Percentiles rank a stretch among this genome's conserved stretches.
These are phyloP conservation scores for Tympanopsis confertula DNA, from an alignment of 2,329 filamentous ascomycete genomes.

Conservation along the genomic window DNA sequence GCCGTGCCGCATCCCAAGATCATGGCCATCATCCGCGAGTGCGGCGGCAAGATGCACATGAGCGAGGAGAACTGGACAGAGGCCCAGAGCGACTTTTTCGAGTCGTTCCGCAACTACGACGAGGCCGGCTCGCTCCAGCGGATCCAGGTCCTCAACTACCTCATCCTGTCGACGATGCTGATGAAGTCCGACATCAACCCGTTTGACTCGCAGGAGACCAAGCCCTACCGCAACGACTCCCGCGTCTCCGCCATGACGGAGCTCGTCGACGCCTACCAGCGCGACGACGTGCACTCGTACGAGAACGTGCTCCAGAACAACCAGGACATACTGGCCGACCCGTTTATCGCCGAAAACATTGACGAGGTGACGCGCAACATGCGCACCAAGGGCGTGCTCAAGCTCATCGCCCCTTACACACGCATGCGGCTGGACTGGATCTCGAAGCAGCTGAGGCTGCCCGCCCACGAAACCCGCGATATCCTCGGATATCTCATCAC, in stretches of 20 bases:
- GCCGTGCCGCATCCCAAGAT: slow-evolving; percentile 97
- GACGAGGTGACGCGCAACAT: slow-evolving; percentile 97
- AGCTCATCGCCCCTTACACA: slow-evolving; percentile 88
- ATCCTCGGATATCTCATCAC: slow-evolving; percentile 89
- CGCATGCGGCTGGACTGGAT: slow-evolving; percentile 83
- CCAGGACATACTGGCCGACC: slow-evolving; percentile 77
- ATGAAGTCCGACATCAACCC: slow-evolving; percentile 98
- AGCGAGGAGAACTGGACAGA: slow-evolving; percentile 98
- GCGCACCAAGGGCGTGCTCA: slow-evolving; percentile 88
- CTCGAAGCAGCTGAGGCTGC: slow-evolving; percentile 76
- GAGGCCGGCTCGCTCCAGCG: slow-evolving; percentile 92
- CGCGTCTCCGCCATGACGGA: slow-evolving; percentile 96
- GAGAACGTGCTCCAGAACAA: slow-evolving; percentile 79
- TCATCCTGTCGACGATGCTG: slow-evolving; percentile 92
- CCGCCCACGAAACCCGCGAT: slow-evolving; percentile 76
- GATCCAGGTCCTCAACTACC: slow-evolving; percentile 94
- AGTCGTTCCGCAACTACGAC: slow-evolving; percentile 97
- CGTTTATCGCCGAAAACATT: slow-evolving; percentile 97
- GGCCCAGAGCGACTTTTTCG: slow-evolving; percentile 94
- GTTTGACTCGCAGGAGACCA: slow-evolving; percentile 96
- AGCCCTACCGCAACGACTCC: slow-evolving; percentile 91
- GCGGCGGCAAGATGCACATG: slow-evolving; percentile 99
- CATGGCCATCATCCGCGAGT: slow-evolving; percentile 97
- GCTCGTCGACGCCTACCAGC: slow-evolving; percentile 89
- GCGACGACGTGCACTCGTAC: slow-evolving; percentile 85